Evolutionary conservation across 2,329 filamentous ascomycete species (phyloP), one percentile per base, ranked within the genome.

Genomic region (Furcasterigmium sp.): DNA sequence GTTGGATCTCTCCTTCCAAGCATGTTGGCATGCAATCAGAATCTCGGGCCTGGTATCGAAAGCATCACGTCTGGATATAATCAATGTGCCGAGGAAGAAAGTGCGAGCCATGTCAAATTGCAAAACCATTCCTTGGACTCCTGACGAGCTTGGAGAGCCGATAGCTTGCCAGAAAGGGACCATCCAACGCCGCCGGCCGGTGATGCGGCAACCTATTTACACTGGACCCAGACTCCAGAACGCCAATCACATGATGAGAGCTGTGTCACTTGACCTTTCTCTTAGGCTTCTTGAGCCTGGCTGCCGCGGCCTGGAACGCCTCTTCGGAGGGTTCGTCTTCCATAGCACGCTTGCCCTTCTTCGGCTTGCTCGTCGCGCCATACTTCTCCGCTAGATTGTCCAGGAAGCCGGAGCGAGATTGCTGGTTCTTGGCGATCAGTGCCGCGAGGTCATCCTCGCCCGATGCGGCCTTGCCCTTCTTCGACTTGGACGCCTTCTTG

Each of bases 361-460:
- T 73, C 0, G 59, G 51, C 47, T 71, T 69, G 41, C 57, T 54
- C 13, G 58, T 58, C 8, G 70, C 67, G 21, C 72, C 68, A 60
- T 94, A 94, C 65, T 91, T 94, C 39, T 82, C 85, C 45, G 87
- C 87, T 39, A 95, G 64, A 39, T 77, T 70, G 48, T 87, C 85
- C 19, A 95, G 67, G 59, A 94, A 89, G 29, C 68, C 70, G 21
- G 67, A 72, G 26, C 85, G 72, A 34, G 75, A 74, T 52, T 84
- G 73, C 60, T 93, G 85, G 37, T 84, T 78, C 56, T 78, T 73
- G 58, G 78, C 76, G 48, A 95, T 95, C 56, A 94, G 61, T 2
- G 85, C 86, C n/a, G 82, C 80, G 30, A 95, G 69, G 17, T 63
- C 68, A 25, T 72, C 69, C 53, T 80, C 76, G 0, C 74, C 71